Evolutionary conservation across 116 monocot genomes (phyloP), one percentile per base, ranked within the genome.

Genomic region (Phalaenopsis hybrid): DNA sequence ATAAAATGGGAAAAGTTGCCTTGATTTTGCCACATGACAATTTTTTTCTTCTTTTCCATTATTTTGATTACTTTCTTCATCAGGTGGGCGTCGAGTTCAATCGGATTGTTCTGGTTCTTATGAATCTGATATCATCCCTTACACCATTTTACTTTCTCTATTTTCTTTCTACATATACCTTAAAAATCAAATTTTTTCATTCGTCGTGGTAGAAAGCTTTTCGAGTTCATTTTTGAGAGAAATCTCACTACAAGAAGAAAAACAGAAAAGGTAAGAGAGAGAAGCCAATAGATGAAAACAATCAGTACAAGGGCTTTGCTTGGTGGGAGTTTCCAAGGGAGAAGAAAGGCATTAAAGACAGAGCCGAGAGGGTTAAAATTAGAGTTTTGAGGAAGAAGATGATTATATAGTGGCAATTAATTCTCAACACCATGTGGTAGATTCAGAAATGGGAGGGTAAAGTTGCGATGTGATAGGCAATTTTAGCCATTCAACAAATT

Each of bases 361-460:
- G 13, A 44, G 17, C 55, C 81, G 68, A 13, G 77, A 8, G 77
- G 78, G 68, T 34, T 78, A 82, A 37, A 41, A 17, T 44, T 17
- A 50, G 45, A 37, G 70, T 31, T 33, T 41, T 41, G 41, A 41
- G 41, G 41, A 41, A 41, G 41, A 41, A 41, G 41, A 41, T 41
- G 41, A 41, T 82, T 76, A 44, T 61, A 77, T 77, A 25, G 77
- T n/a, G 77, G 77, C 65, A 82, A 73, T 13, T 12, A 9, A 7
- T 12, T 2, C 33, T 8, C 8, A n/a, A 76, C 4, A 15, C 75
- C 9, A 9, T 16, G 48, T 6, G 37, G 70, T 4, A 1, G 17
- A 28, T 37, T 33, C 15, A 15, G 15, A 5, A 34, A 73, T 73
- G 15, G 31, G 73, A 13, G 31, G 17, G 41, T 41, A 41, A 41